Evolutionary conservation across 176 grass and related monocot species (phyloP), one percentile per base, ranked within the genome.

Genomic region (Aegilops speltoides): DNA sequence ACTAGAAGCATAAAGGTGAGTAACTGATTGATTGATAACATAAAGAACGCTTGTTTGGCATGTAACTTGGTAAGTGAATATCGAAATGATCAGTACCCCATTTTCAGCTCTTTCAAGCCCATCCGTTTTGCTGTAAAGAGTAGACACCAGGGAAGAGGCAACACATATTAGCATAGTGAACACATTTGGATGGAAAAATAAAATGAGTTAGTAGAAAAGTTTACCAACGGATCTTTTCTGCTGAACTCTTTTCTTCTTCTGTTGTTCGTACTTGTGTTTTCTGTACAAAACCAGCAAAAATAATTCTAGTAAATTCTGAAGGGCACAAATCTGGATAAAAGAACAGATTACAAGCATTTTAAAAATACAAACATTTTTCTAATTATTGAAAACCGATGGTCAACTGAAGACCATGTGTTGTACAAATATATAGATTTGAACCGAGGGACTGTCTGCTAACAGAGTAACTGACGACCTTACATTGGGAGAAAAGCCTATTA

Each of bases 181-280:
- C 24, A 31, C 45, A 54, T 76, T 52, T 52, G 22, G 23, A 28
- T 34, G 8, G 17, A 63, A 36, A 36, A 31, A 25, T 52, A 78
- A 76, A 79, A 4, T 6, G 77, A 63, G 80, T 32, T 41, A 45
- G 3, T 33, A 45, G 7, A 54, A 65, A 82, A 74, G 52, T 73
- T 73, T 86, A 93, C 91, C 94, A 73, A 93, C 88, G 24, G 93
- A 93, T 94, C 92, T 95, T 94, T 94, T 98, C 80, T 96, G 93
- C 88, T 98, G 94, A 66, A 86, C 85, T 64, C 82, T 88, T 84
- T 98, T 91, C 90, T 98, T 98, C 94, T 98, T 98, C 85, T 94
- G 92, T 41, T 90, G 94, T 88, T 98, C 94, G 64, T 92, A 98
- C 50, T 82, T 94, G 79, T 94, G 90, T 91, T 98, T 98, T 89